Evolutionary conservation across 768 basidiomycete species (phyloP).

Genomic region (Kwoniella botswanensis): DNA sequence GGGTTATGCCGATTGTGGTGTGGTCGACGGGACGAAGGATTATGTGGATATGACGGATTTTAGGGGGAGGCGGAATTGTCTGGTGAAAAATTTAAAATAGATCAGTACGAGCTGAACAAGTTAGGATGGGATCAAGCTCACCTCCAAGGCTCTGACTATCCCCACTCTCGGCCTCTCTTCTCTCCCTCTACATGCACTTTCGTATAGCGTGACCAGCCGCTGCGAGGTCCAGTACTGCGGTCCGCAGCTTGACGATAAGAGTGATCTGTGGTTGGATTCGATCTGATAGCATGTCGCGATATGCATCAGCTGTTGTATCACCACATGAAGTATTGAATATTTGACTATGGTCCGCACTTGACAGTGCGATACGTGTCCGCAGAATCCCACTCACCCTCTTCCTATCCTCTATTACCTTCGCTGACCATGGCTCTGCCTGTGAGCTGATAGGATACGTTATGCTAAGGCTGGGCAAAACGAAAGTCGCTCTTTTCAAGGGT

Average conservation of each 20-base stretch:
- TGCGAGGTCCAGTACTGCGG: constrained; percentile 84
- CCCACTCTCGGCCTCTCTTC: constrained; percentile 55
- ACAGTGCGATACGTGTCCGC: not conserved
- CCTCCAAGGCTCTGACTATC: constrained; percentile 52
- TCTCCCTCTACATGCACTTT: constrained; percentile 58
- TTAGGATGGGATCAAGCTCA: constrained; percentile 23
- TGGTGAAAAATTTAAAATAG: constrained; percentile 4
- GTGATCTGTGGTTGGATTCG: constrained; percentile 39
- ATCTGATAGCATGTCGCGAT: constrained; percentile 24
- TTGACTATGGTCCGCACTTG: not conserved
- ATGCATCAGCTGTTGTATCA: constrained; percentile 4
- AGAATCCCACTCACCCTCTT: constrained; percentile 66
- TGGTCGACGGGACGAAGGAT: constrained; percentile 25
- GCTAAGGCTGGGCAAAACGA: constrained; percentile 82
- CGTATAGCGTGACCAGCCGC: constrained; percentile 82
- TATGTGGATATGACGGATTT: constrained; percentile 37
- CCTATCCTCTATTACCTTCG: constrained; percentile 79
- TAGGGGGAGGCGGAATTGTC: constrained; percentile 37
- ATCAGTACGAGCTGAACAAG: not conserved
- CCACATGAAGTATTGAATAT: too few relatives aligned
- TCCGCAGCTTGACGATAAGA: constrained; percentile 42
- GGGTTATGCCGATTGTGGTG: constrained; percentile 14
- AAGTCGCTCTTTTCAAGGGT: constrained; percentile 85
- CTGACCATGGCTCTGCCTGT: constrained; percentile 79
- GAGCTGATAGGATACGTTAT: constrained; percentile 90